phyloP scores from a whole-genome alignment of 768 basidiomycete genomes.

The Pseudohyphozyma bogoriensis region DNA sequence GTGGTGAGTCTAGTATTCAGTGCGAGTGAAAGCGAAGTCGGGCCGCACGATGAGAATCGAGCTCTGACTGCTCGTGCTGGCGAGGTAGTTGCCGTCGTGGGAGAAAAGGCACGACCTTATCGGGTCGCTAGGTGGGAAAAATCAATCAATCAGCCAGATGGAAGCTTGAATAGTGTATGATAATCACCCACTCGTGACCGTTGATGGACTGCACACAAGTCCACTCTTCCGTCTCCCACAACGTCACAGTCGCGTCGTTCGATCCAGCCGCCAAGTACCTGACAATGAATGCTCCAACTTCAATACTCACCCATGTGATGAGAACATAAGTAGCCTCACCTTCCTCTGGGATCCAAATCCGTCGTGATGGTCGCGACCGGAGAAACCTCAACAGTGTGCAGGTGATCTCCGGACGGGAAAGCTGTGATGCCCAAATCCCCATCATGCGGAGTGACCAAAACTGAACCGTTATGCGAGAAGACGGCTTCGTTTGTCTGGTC shows the following conservation, averaged over 20 bases:
- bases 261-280: constrained; percentile 29
- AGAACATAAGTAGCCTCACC: constrained; percentile 4
- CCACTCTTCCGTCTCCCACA: constrained; percentile 31
- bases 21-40: not conserved
- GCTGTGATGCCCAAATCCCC: constrained; percentile 12
- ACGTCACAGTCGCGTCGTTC: constrained; percentile 27
- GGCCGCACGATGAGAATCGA: constrained; percentile 14
- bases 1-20: not conserved
- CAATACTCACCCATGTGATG: not conserved
- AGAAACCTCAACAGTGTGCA: constrained; percentile 15
- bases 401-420: constrained; percentile 17
- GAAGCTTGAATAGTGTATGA: not conserved
- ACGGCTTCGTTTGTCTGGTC: constrained; percentile 31
- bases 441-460: constrained; percentile 18
- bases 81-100: constrained; percentile 20
- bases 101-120: constrained; percentile 17
- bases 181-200: constrained; percentile 22
- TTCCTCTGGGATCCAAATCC: constrained; percentile 31
- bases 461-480: constrained; percentile 28
- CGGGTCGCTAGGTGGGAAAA: constrained; percentile 6
- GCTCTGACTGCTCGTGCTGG: not conserved
- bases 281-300: too few species aligned
- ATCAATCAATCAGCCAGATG: not conserved
- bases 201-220: constrained; percentile 23
- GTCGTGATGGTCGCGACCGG: constrained; percentile 8